Percentiles rank a stretch among this genome's conserved stretches.
Evolutionary conservation across 2,329 filamentous ascomycete genomes (phyloP).

Genomic region (Neopestalotiopsis sp.): DNA sequence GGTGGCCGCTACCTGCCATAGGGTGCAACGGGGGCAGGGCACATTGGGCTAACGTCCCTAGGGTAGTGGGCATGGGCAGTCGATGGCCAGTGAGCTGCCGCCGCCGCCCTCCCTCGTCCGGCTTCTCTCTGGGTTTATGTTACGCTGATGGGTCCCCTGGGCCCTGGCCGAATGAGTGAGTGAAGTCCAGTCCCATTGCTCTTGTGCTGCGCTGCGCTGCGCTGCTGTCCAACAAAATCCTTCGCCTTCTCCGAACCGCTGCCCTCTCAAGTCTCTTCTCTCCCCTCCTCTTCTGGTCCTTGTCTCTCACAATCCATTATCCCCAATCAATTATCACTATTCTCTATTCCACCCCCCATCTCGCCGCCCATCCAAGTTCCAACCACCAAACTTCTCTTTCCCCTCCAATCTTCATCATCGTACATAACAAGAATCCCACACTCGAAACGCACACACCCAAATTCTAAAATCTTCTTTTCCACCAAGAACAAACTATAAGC

Average conservation of each 20-base stretch:
- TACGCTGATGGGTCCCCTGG: constrained; percentile 18
- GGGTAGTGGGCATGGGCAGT: background rate
- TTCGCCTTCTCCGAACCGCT: constrained; percentile 21
- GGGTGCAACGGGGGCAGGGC: background rate
- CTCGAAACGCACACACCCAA: background rate
- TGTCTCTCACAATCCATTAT: constrained; percentile 1
- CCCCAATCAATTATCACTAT: background rate
- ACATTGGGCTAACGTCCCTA: background rate
- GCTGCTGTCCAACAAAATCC: constrained; percentile 21
- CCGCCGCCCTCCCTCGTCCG: constrained; percentile 19
- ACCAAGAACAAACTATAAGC: background rate
- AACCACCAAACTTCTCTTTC: background rate
- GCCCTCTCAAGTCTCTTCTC: background rate
- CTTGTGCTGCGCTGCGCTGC: background rate
- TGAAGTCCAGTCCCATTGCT: background rate
- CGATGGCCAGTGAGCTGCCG: constrained; percentile 13
- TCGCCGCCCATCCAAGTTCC: background rate
- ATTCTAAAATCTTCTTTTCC: background rate
- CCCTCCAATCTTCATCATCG: no score
- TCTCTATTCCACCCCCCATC: constrained; percentile 2
- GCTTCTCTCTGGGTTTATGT: constrained; percentile 18
- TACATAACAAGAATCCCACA: background rate
- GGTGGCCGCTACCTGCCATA: constrained; percentile 11
- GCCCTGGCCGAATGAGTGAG: background rate
- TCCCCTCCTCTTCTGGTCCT: constrained; percentile 2